phyloP scores from a whole-genome alignment of 768 basidiomycete genomes.

The Galerina sulciceps region DNA sequence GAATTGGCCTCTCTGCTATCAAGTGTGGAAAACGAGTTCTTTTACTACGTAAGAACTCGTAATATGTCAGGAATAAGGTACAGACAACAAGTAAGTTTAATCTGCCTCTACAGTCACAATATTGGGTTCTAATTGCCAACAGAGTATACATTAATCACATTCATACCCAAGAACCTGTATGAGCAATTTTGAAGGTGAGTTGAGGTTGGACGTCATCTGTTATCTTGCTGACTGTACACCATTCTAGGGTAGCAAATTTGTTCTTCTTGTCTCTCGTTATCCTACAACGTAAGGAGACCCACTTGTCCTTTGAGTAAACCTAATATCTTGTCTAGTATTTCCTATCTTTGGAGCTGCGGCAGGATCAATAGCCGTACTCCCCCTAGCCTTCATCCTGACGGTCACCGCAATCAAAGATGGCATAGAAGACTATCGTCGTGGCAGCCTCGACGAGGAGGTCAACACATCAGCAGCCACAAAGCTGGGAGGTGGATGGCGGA shows the following conservation, averaged over 20 bases:
- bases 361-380: constrained; percentile 81
- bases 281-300: constrained; percentile 63
- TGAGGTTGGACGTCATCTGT: not conserved
- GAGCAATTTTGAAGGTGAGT: constrained; percentile 90
- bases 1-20: too few relatives aligned
- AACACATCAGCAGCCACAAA: constrained; percentile 94
- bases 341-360: constrained; percentile 89
- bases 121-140: constrained; percentile 7
- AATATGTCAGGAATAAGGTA: constrained; percentile 94
- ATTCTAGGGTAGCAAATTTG: constrained; percentile 81
- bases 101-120: not conserved
- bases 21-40: too few relatives aligned
- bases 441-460: constrained; percentile 86
- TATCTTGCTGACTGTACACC: constrained; percentile 10
- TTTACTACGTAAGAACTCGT: too few relatives aligned
- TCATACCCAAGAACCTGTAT: constrained; percentile 91
- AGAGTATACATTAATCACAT: constrained; percentile 93
- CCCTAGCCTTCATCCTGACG: constrained; percentile 82
- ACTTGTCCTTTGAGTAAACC: not conserved
- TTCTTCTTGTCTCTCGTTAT: constrained; percentile 89
- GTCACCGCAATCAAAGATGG: constrained; percentile 97
- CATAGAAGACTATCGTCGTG: constrained; percentile 94
- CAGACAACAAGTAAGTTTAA: constrained; percentile 81
- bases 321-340: constrained; percentile 59
- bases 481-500: constrained; percentile 81